These are phyloP conservation scores for Austroboletus niveus DNA, from an alignment of 1,284 basidiomycete genomes.

Conservation along the genomic window DNA sequence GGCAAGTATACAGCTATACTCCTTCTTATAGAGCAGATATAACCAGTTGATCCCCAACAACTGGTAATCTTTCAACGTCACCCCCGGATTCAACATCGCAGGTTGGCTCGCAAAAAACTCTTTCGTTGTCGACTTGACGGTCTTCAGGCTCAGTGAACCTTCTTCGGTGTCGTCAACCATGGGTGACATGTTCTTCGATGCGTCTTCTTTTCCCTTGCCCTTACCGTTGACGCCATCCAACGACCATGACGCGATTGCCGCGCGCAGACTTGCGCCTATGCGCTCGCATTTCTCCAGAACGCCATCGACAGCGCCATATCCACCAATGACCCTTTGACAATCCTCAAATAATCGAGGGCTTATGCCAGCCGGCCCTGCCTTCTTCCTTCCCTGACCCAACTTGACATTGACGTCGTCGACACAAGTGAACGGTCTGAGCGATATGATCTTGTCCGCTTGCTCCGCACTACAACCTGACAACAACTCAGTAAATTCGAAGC, in stretches of 20 bases:
- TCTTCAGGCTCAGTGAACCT: slow-evolving; percentile 59
- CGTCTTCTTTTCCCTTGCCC: slow-evolving; percentile 35
- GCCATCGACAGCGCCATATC: slow-evolving; percentile 88
- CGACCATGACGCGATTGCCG: slow-evolving; percentile 81
- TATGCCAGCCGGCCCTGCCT: slow-evolving; percentile 77
- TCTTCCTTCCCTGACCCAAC: slow-evolving; percentile 81
- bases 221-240: slow-evolving; percentile 42
- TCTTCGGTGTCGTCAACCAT: slow-evolving; percentile 47
- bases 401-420: slow-evolving; percentile 80
- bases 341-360: slow-evolving; percentile 90
- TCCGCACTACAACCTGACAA: slow-evolving; percentile 73
- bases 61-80: slow-evolving; percentile 95
- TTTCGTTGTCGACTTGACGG: slow-evolving; percentile 44
- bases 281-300: slow-evolving; percentile 87
- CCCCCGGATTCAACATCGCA: slow-evolving; percentile 60
- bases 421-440: slow-evolving; percentile 77
- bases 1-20: slow-evolving; percentile 91
- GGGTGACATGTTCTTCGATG: slow-evolving; percentile 23
- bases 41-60: slow-evolving; percentile 98
- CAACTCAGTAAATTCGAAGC: slow-evolving; percentile 11
- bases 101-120: slow-evolving; percentile 81
- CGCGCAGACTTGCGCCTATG: slow-evolving; percentile 69
- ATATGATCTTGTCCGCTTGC: slow-evolving; percentile 81
- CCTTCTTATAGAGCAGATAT: slow-evolving; percentile 79
- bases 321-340: slow-evolving; percentile 84